Evolutionary conservation across 106 monocot species (phyloP).

Genomic region (Dendrobium catenatum): DNA sequence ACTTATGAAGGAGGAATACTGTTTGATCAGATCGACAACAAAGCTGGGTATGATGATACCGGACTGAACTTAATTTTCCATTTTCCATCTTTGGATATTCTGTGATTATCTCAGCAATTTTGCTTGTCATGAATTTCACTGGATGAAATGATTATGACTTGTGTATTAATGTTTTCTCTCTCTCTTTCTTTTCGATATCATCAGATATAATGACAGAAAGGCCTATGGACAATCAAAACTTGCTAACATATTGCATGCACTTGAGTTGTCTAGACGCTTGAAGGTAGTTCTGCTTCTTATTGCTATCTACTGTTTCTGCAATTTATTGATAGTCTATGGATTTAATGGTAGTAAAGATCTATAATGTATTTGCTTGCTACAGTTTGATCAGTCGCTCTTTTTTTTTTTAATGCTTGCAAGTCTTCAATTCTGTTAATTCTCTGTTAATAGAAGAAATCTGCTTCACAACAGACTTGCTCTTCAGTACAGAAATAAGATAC

Average conservation of each 20-base stretch:
- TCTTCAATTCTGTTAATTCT: too few species aligned
- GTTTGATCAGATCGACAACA: conserved; percentile 57
- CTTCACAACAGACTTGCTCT: too few species aligned
- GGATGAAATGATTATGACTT: neutral
- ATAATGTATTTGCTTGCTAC: too few species aligned
- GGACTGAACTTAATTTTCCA: too few species aligned
- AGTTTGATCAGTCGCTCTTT: too few species aligned
- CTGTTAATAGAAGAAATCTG: too few species aligned
- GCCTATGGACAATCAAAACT: conserved; percentile 88
- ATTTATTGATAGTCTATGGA: neutral
- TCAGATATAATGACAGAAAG: conserved; percentile 62
- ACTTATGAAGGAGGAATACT: conserved; percentile 52
- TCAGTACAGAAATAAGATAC: too few species aligned
- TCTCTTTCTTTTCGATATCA: neutral
- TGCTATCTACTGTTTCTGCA: neutral
- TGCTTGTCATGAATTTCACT: neutral
- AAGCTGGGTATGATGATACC: conserved; percentile 20
- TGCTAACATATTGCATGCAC: conserved; percentile 76
- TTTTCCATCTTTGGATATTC: neutral
- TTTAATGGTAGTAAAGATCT: too few species aligned
- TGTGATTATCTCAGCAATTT: neutral
- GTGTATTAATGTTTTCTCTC: neutral
- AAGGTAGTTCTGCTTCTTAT: conserved; percentile 29
- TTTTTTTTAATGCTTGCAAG: too few species aligned
- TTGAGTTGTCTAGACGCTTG: conserved; percentile 62